Evolutionary conservation across 768 basidiomycete genomes (phyloP).

Genomic region (Sarcodon aspratus): DNA sequence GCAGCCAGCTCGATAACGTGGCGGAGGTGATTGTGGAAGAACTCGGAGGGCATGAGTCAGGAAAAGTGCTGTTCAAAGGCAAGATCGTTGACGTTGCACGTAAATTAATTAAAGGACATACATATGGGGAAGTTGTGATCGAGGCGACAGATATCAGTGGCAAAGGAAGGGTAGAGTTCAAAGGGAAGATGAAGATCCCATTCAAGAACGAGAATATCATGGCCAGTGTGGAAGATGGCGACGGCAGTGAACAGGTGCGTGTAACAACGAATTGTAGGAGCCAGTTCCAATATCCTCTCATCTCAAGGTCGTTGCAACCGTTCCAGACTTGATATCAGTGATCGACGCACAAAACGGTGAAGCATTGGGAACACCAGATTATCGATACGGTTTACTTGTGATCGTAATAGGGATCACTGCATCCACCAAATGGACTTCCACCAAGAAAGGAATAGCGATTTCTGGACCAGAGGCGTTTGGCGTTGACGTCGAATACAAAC

Average conservation of each 20-base stretch:
- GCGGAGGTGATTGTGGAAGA: conserved; percentile 18
- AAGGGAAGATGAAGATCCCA: conserved; percentile 18
- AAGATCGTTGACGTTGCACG: conserved; percentile 44
- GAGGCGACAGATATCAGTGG: conserved; percentile 3
- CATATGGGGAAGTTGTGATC: conserved; percentile 22
- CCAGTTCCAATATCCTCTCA: conserved; percentile 6
- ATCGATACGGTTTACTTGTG: conserved; percentile 47
- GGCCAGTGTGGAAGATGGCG: too few species aligned
- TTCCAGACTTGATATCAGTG: conserved; percentile 57
- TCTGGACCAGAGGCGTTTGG: conserved; percentile 47
- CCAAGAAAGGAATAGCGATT: conserved; percentile 32
- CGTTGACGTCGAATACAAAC: conserved; percentile 5
- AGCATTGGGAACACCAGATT: conserved; percentile 53
- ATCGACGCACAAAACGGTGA: conserved; percentile 51
- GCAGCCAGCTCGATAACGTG: conserved; percentile 26
- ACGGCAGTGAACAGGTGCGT: too few species aligned
- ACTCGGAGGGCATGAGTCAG: conserved; percentile 23
- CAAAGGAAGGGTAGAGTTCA: not conserved
- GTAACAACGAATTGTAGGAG: too few species aligned
- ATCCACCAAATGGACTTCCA: conserved; percentile 44
- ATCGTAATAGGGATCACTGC: conserved; percentile 36
- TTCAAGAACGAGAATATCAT: conserved; percentile 41
- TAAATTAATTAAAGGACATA: conserved; percentile 27
- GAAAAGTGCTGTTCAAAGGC: conserved; percentile 40
- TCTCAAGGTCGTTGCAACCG: conserved; percentile 35